Base-by-base conservation (phyloP, 2,329 filamentous ascomycete genomes). In the Coniosporium tulheliwenetii region DNA sequence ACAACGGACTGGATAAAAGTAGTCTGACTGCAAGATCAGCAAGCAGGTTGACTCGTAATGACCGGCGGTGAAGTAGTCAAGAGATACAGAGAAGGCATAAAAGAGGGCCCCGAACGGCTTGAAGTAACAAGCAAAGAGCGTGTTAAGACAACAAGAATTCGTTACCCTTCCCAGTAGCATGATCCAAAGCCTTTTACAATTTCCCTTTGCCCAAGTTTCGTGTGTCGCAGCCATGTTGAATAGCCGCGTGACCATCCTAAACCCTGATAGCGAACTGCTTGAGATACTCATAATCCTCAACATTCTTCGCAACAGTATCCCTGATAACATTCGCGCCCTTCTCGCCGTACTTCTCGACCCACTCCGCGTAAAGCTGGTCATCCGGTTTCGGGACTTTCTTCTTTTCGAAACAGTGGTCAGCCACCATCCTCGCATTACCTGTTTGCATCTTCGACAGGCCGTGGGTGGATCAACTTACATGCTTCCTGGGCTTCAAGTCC, bases 251-350 rank as follows among this genome's bases (percentile, higher is more conserved):
- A n/a, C 32, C 12, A 35, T 15, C 36, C 39, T 44, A 48, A 32
- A 47, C 64, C 59, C 74, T 73, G 53, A 85, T 68, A 45, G 77
- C 77, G 61, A 85, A 91, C 52, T 75, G 71, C 71, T 82, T 87
- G 59, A 91, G 63, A 56, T 87, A 85, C 60, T 89, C 81, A 58
- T 91, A 91, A 55, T 85, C 71, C 39, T 70, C 66, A 38, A 83
- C 64, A 52, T 85, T 87, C 41, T 72, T 77, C 45, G 83, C 71
- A 32, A 87, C 83, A 10, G 73, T 79, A 50, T 77, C 66, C 44
- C 77, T 67, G 53, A 91, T 89, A 37, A 79, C 57, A 55, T 75
- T 77, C 42, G 79, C 77, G 10, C 68, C 81, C 52, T 85, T 71
- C 37, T 77, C 70, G 30, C 84, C 84, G 52, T 73, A 91, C 61